Evolutionary conservation across 2,329 filamentous ascomycete species (phyloP).

Genomic region (Ustilaginoidea virens): DNA sequence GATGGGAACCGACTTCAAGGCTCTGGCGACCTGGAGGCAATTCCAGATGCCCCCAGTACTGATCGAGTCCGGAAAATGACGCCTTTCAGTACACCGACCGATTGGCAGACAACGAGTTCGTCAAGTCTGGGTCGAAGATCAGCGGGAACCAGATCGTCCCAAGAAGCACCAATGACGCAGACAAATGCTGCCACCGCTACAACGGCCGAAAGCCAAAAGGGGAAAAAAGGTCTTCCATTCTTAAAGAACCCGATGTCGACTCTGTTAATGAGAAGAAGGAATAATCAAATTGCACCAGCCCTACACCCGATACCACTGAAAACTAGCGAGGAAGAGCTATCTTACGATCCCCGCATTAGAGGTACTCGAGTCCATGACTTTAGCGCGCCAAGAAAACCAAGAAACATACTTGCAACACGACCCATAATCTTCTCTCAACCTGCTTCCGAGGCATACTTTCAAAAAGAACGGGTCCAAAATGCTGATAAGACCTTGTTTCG

Average conservation of each 20-base stretch:
- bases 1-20: constrained; percentile 3
- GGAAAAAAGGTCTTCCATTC: constrained; percentile 39
- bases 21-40: constrained; percentile 8
- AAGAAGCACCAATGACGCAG: constrained; percentile 19
- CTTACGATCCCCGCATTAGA: constrained; percentile 47
- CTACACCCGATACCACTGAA: constrained; percentile 24
- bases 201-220: constrained; percentile 25
- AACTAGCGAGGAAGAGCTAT: constrained; percentile 25
- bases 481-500: too few species aligned
- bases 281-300: constrained; percentile 32
- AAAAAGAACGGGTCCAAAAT: too few species aligned
- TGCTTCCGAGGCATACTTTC: constrained; percentile 1
- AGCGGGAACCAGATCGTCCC: constrained; percentile 22
- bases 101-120: constrained; percentile 23
- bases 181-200: constrained; percentile 10
- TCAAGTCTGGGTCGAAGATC: constrained; percentile 24
- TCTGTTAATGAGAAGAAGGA: constrained; percentile 39
- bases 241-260: constrained; percentile 45
- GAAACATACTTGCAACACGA: not conserved
- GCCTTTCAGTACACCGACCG: constrained; percentile 34
- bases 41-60: constrained; percentile 17
- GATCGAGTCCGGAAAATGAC: constrained; percentile 16
- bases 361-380: constrained; percentile 52
- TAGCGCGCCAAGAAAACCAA: constrained; percentile 35
- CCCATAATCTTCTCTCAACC: too few species aligned